Base-by-base conservation (phyloP, 2,329 filamentous ascomycete species). In the Fusarium robinianum region DNA sequence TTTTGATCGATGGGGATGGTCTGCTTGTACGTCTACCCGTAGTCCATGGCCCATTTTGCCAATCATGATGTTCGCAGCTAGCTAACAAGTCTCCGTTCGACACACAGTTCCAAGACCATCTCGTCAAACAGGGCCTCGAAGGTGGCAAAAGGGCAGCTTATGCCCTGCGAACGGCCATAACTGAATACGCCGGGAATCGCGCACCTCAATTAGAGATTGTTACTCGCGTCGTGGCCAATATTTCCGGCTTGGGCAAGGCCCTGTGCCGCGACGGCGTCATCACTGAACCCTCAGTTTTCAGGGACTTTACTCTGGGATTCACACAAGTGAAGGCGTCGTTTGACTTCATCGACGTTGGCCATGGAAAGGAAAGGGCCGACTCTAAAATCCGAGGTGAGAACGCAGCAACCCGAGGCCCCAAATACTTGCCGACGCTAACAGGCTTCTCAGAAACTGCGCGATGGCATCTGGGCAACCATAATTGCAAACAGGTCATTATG, bases 341-440 rank as follows among this genome's bases (percentile, higher is more conserved):
- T 67, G 80, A 85, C 63, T 85, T 84, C 67, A 69, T 84, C 44
- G 81, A 85, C 58, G 75, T 85, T 39, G 81, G 81, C 22, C 67
- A 74, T 53, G 75, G 75, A 30, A 82, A 81, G 61, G 79, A 83
- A 56, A 71, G 77, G 35, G 75, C 77, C 6, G 78, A 81, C 59
- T 74, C 73, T 32, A 85, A 85, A 63, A 78, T 85, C 53, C 77
- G 74, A 72, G 80, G 80, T 81, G 63, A 34, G 65, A 26, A 18
- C 27, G 25, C 14, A 8, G 10, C 8, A 35, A 22, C 27, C 24
- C 6, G 12, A 36, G 14, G 3, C 21, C 8, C 15, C 25, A 15
- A 31, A 12, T 21, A 10, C 24, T 5, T 9, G 10, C 19, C 17
- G 12, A 30, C 17, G 17, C 50, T 60, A 26, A 57, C 45, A 11